Percentiles rank a stretch among this genome's conserved stretches.
Evolutionary conservation across 805 yeast species (phyloP).

Genomic region (Barnettozyma populi): DNA sequence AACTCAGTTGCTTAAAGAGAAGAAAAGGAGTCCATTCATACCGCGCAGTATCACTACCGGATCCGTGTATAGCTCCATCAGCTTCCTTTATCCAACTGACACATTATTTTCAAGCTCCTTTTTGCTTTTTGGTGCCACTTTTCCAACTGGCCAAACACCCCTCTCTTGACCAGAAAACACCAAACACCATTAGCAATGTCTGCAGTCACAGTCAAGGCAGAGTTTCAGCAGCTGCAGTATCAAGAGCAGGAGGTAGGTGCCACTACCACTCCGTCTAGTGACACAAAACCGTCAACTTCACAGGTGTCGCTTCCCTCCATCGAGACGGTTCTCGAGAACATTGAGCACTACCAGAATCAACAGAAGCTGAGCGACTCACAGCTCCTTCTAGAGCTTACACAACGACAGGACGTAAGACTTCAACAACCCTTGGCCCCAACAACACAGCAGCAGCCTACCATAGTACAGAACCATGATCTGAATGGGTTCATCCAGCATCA

Average conservation of each 20-base stretch:
- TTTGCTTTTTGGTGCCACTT: not conserved
- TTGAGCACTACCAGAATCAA: conserved; percentile 25
- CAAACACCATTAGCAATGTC: not conserved
- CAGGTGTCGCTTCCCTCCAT: conserved; percentile 22
- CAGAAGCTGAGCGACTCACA: conserved; percentile 26
- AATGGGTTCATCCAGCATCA: not conserved
- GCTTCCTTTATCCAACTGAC: not conserved
- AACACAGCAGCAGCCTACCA: not conserved
- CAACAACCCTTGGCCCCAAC: not conserved
- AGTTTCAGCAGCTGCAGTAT: not conserved
- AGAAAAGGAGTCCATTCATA: not conserved
- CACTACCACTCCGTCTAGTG: not conserved
- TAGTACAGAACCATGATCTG: not conserved
- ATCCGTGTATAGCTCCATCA: not conserved
- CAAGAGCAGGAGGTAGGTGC: not conserved
- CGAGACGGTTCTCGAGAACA: conserved; percentile 20
- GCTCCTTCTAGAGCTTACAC: conserved; percentile 21
- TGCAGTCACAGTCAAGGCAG: not conserved
- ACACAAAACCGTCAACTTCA: not conserved
- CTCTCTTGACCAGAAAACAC: not conserved
- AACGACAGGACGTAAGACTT: conserved; percentile 7
- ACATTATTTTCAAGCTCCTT: not conserved
- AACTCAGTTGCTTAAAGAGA: not conserved
- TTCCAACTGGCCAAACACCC: not conserved
- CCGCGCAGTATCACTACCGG: not conserved